Evolutionary conservation across 106 monocot genomes (phyloP), one percentile per base, ranked within the genome.

Genomic region (Acorus calamus): DNA sequence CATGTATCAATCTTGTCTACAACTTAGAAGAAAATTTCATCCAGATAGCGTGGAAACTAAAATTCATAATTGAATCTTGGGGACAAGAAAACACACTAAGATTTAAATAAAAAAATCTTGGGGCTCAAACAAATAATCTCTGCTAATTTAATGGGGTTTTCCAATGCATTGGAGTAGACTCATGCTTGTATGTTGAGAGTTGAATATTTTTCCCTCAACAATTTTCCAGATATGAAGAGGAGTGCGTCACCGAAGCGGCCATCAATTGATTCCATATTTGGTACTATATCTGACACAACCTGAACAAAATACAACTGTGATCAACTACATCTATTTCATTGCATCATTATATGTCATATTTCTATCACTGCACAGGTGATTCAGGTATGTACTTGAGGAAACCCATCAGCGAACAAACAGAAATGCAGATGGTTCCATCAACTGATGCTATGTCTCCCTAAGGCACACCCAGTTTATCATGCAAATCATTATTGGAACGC

Each of bases 191-290:
- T 28, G 28, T 28, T 28, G 28, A 28, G 28, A 28, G 28, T 28
- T 28, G 8, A 5, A 46, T 44, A 3, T 2, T 51, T 9, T 2
- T 52, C 6, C 11, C 14, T 45, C 8, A 41, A 51, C 56, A 50
- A 14, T 2, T 53, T 46, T 74, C 57, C 63, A 86, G 85, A 86
- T 49, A 51, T 66, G 62, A 77, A 72, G 61, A 75, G 85, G 67
- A 81, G 65, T 61, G 5, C 61, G 4, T 81, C 81, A 14, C 81
- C 80, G 8, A 77, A 60, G 58, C 68, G 66, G 53, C 81, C 59
- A 4, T 66, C 85, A 45, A 78, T 81, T 59, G 85, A 69, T 66
- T 60, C 81, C 12, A 76, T 81, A 54, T 81, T 81, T 55, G 85
- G 85, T 78, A 70, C 14, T 4, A 41, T 13, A 3, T 2, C 8